These are phyloP conservation scores for Xylaria polymorpha DNA, from an alignment of 2,329 filamentous ascomycete genomes.

Conservation along the genomic window DNA sequence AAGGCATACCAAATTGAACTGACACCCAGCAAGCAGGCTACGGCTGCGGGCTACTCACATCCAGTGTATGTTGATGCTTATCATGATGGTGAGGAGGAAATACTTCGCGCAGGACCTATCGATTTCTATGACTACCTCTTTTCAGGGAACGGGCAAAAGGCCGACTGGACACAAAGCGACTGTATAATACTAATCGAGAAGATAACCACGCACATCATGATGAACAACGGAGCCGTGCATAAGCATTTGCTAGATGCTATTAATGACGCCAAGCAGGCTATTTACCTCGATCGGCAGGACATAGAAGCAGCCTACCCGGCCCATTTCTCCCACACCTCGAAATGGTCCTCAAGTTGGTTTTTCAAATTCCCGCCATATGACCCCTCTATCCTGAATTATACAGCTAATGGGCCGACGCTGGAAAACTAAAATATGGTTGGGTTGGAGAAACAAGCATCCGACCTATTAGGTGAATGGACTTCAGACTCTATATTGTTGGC, in stretches of 20 bases:
- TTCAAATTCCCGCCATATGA: conserved; percentile 1
- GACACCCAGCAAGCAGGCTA: not conserved
- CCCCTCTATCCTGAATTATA: too few relatives aligned
- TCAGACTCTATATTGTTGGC: too few relatives aligned
- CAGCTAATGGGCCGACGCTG: too few relatives aligned
- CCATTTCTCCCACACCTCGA: not conserved
- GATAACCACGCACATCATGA: not conserved
- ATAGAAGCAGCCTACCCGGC: not conserved
- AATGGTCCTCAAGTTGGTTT: not conserved
- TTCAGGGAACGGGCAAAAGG: too few relatives aligned
- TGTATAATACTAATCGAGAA: not conserved
- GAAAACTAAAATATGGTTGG: too few relatives aligned
- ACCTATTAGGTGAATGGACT: too few relatives aligned
- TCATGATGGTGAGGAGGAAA: too few relatives aligned
- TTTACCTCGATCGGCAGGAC: not conserved
- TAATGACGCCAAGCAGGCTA: not conserved
- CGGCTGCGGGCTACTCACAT: not conserved
- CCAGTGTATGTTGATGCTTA: not conserved
- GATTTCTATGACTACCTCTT: not conserved
- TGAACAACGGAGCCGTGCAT: not conserved
- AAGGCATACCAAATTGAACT: not conserved
- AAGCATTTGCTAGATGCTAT: not conserved
- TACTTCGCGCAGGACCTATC: not conserved
- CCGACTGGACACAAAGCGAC: not conserved
- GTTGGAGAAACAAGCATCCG: too few relatives aligned